Conservation (phyloP, 1,284 basidiomycete genomes). For the Apiotrichum sp. region DNA sequence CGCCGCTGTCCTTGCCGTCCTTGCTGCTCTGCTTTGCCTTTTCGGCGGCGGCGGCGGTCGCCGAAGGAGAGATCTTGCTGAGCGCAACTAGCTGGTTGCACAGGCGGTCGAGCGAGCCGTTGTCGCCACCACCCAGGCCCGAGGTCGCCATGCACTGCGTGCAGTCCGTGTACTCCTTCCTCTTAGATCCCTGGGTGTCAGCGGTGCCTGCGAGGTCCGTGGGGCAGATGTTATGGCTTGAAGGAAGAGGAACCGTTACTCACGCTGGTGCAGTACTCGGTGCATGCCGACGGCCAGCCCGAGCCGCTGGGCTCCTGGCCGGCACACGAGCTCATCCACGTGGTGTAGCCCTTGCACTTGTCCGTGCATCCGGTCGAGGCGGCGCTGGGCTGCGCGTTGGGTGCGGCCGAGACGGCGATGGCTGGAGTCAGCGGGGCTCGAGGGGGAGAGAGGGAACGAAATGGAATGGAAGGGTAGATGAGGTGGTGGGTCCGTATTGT, state of each 20-base stretch:
- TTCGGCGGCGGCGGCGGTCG: background rate
- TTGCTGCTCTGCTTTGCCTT: background rate
- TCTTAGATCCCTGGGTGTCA: background rate
- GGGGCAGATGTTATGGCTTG: background rate
- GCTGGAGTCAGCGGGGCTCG: background rate
- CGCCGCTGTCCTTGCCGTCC: background rate
- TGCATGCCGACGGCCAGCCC: slow-evolving; percentile 2
- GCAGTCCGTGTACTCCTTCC: slow-evolving; percentile 3
- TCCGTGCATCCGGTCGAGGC: slow-evolving; percentile 4
- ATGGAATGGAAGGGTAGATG: too few relatives aligned
- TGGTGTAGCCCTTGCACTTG: slow-evolving; percentile 7
- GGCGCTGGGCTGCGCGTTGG: background rate
- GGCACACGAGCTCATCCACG: slow-evolving; percentile 5
- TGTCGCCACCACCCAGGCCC: background rate
- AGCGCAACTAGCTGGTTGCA: slow-evolving; percentile 2
- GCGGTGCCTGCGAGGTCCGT: background rate
- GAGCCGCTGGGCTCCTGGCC: slow-evolving; percentile 6
- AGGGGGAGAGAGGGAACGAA: too few relatives aligned
- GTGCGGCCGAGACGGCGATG: background rate
- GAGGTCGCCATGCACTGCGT: background rate
- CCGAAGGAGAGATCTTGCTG: background rate
- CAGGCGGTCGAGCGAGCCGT: slow-evolving; percentile 4
- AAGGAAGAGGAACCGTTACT: background rate
- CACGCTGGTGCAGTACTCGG: slow-evolving; percentile 7
- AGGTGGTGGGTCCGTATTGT: too few relatives aligned